These are phyloP conservation scores for Cladorrhinum sp. DNA, from an alignment of 2,329 filamentous ascomycete species.

Conservation along the genomic window DNA sequence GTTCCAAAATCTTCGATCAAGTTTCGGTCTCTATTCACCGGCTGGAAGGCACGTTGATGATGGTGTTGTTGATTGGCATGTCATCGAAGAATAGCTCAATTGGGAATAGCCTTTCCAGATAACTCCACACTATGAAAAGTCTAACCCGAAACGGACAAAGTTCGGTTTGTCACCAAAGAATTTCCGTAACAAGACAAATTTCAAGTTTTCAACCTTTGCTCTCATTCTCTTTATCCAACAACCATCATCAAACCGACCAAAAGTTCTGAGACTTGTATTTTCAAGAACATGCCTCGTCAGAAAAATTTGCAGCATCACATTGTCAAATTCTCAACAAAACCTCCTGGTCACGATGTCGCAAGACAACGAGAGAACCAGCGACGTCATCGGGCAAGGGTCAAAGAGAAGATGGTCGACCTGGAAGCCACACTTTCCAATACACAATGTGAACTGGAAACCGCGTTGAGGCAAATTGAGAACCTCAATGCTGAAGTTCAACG, in stretches of 20 bases:
- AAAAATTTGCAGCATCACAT: conserved; percentile 3
- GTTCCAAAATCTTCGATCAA: neutral
- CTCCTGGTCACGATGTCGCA: conserved; percentile 32
- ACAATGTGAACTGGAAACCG: conserved; percentile 23
- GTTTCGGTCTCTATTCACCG: neutral
- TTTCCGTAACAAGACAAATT: neutral
- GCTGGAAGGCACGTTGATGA: neutral
- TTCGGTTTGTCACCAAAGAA: conserved; percentile 26
- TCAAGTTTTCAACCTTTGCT: neutral
- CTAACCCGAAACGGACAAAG: conserved; percentile 18
- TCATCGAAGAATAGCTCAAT: conserved; percentile 17
- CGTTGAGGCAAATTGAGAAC: conserved; percentile 19
- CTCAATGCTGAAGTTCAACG: conserved; percentile 17
- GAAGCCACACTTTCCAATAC: conserved; percentile 32
- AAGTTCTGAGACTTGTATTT: no score
- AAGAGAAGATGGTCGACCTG: conserved; percentile 38
- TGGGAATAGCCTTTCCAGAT: neutral
- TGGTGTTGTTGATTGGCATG: neutral
- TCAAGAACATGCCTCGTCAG: neutral
- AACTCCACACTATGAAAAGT: neutral
- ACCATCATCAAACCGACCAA: neutral
- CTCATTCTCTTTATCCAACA: neutral
- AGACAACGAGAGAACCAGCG: conserved; percentile 52
- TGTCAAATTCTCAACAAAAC: conserved; percentile 30
- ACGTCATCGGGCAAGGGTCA: conserved; percentile 45